A percentile compares a stretch with the other conserved stretches of the same genome.
Evolutionary conservation across 2,329 filamentous ascomycete species (phyloP).

Genomic region (Ophiostoma himal-ulmi): DNA sequence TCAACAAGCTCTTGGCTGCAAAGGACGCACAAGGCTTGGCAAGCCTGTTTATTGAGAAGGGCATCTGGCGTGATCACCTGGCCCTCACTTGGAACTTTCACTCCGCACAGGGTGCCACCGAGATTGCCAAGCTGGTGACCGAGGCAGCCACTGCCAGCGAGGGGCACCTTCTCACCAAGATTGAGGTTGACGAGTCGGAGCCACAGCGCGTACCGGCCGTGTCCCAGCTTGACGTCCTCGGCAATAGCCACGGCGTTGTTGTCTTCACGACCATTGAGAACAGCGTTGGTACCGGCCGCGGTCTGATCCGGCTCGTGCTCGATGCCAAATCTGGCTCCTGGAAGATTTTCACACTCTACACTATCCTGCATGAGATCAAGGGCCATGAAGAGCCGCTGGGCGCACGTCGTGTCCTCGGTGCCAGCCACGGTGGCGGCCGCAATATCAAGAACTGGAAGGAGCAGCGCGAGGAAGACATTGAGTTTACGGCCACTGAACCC

Average conservation of each 20-base stretch:
- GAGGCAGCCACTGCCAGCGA: slow-evolving; percentile 29
- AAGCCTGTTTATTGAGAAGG: slow-evolving; percentile 40
- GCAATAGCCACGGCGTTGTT: slow-evolving; percentile 47
- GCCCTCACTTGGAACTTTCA: slow-evolving; percentile 52
- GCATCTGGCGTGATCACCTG: slow-evolving; percentile 56
- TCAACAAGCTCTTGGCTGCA: slow-evolving; percentile 39
- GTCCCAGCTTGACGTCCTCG: slow-evolving; percentile 44
- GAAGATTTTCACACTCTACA: slow-evolving; percentile 62
- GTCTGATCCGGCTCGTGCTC: slow-evolving; percentile 49
- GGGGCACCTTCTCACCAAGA: slow-evolving; percentile 35
- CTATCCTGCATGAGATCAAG: slow-evolving; percentile 49
- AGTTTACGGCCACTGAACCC: slow-evolving; percentile 49
- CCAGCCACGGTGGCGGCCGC: slow-evolving; percentile 47
- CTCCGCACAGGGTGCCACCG: slow-evolving; percentile 41
- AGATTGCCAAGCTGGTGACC: slow-evolving; percentile 39
- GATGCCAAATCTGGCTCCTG: slow-evolving; percentile 38
- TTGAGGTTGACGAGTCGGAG: slow-evolving; percentile 44
- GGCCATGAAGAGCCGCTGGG: slow-evolving; percentile 48
- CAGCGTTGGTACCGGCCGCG: slow-evolving; percentile 48
- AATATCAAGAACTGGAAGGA: slow-evolving; percentile 57
- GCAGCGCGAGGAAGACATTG: slow-evolving; percentile 41
- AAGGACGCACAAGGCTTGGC: slow-evolving; percentile 35
- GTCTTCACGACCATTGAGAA: slow-evolving; percentile 53
- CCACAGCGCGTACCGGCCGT: slow-evolving; percentile 41
- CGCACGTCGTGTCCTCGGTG: slow-evolving; percentile 48